Percentiles rank a stretch among this genome's conserved stretches.
Conservation (phyloP, 2,329 filamentous ascomycete genomes). For the Pseudogymnoascus sp. region DNA sequence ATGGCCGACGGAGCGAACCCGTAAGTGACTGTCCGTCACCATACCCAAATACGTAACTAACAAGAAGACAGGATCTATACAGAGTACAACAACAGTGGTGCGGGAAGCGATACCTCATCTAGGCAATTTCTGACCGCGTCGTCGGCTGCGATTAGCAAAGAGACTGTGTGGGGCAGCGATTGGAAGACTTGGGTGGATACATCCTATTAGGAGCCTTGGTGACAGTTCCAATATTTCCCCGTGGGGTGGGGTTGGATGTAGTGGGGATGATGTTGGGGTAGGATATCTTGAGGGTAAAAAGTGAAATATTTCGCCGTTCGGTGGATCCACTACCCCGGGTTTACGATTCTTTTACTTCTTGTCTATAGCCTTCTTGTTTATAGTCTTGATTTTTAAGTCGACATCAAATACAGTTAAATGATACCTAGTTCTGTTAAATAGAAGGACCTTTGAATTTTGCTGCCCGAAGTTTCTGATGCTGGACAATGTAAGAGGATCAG, state of each 20-base stretch:
- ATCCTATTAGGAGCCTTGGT: constrained; percentile 9
- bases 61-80: constrained; percentile 9
- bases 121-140: constrained; percentile 9
- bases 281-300: background rate
- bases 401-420: background rate
- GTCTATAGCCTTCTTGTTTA: background rate
- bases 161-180: constrained; percentile 9
- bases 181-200: constrained; percentile 11
- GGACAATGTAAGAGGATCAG: too few species aligned
- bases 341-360: background rate
- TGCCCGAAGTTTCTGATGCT: background rate
- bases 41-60: background rate
- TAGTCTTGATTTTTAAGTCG: background rate
- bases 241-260: background rate
- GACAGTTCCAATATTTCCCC: background rate
- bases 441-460: background rate
- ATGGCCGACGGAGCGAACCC: constrained; percentile 15
- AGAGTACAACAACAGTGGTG: constrained; percentile 14
- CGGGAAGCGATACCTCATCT: constrained; percentile 7
- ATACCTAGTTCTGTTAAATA: background rate
- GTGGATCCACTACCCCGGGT: background rate
- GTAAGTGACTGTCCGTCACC: constrained; percentile 1
- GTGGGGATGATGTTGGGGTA: background rate
- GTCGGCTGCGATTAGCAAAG: constrained; percentile 10
- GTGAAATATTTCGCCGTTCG: background rate